These are phyloP conservation scores for Barnettozyma salicaria DNA, from an alignment of 805 yeast species.

Conservation along the genomic window DNA sequence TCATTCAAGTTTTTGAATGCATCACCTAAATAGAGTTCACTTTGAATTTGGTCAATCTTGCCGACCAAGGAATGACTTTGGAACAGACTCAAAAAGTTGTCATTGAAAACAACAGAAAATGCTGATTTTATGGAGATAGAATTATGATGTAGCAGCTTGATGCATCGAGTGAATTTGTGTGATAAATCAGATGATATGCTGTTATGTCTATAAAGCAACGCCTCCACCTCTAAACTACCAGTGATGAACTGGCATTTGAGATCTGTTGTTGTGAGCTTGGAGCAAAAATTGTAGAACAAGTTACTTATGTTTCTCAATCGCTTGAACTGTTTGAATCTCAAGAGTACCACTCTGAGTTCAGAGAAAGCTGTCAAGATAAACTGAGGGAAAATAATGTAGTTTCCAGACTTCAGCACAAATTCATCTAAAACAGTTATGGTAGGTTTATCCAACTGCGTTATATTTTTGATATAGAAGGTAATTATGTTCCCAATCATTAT, in stretches of 20 bases:
- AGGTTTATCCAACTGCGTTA: slow-evolving; percentile 1
- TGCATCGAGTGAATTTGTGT: slow-evolving; percentile 31
- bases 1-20: slow-evolving; percentile 5
- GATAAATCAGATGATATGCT: slow-evolving; percentile 18
- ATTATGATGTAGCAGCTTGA: slow-evolving; percentile 23
- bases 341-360: slow-evolving; percentile 21
- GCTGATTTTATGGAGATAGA: slow-evolving; percentile 2
- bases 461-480: slow-evolving; percentile 4
- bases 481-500: slow-evolving; percentile 5
- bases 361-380: slow-evolving; percentile 13
- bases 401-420: slow-evolving; percentile 6
- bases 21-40: slow-evolving; percentile 9
- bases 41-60: slow-evolving; percentile 15
- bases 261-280: slow-evolving; percentile 6
- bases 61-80: slow-evolving; percentile 11
- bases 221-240: slow-evolving; percentile 25
- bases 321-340: slow-evolving; percentile 27
- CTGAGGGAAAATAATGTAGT: slow-evolving; percentile 5
- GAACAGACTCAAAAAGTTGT: slow-evolving; percentile 11
- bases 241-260: not conserved
- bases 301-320: slow-evolving; percentile 43
- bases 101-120: slow-evolving; percentile 11
- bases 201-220: slow-evolving; percentile 14
- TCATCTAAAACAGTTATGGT: slow-evolving; percentile 7
- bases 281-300: slow-evolving; percentile 36